Conservation (phyloP, 140 eudicot genomes). For the Flaveria floridana region DNA sequence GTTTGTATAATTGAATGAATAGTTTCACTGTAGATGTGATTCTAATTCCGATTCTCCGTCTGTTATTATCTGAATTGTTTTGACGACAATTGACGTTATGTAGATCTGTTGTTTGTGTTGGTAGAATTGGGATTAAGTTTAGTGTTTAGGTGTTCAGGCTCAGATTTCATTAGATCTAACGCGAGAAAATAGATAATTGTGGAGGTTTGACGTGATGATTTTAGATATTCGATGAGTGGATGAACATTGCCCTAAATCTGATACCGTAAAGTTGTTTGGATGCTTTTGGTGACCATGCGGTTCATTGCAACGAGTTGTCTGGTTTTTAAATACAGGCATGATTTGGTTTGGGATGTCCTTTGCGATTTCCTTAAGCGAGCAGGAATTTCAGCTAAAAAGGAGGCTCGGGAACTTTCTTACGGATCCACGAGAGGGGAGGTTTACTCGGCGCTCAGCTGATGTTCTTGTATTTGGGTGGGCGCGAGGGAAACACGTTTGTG, state of each 20-base stretch:
- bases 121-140: conserved; percentile 6
- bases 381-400: too few relatives aligned
- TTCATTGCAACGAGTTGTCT: too few relatives aligned
- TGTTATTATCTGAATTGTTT: neutral
- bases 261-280: too few relatives aligned
- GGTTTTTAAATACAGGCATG: too few relatives aligned
- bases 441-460: too few relatives aligned
- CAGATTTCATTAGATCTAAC: conserved; percentile 23
- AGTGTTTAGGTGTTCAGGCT: neutral
- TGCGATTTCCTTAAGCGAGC: too few relatives aligned
- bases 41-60: neutral
- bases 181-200: neutral
- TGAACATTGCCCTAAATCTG: conserved; percentile 1
- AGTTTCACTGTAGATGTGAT: neutral
- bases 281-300: too few relatives aligned
- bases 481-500: too few relatives aligned
- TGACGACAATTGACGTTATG: conserved; percentile 6
- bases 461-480: too few relatives aligned
- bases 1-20: neutral
- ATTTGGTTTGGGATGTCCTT: too few relatives aligned
- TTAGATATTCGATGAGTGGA: neutral
- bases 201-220: neutral
- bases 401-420: too few relatives aligned
- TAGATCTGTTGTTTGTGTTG: conserved; percentile 29
- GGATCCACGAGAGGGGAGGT: too few relatives aligned